A percentile compares a stretch with the other conserved stretches of the same genome.
These are phyloP conservation scores for Beta corolliflora DNA, from an alignment of 179 eudicot genomes.

Conservation along the genomic window DNA sequence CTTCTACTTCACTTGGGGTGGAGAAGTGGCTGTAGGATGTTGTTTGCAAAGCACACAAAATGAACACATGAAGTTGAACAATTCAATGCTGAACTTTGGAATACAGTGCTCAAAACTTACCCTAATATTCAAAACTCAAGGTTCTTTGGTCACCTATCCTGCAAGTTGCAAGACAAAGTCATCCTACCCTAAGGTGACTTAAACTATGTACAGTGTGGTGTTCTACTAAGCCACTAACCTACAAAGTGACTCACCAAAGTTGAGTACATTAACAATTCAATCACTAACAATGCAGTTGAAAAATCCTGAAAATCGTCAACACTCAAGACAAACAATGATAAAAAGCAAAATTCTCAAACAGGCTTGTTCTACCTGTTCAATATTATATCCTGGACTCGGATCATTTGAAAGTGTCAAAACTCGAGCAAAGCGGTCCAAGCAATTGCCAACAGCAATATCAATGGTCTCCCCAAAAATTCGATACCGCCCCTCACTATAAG, in stretches of 20 bases:
- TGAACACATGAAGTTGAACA: neutral
- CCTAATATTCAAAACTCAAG: neutral
- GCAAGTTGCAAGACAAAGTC: neutral
- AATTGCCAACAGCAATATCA: constrained; percentile 95
- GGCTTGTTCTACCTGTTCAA: constrained; percentile 68
- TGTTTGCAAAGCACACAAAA: neutral
- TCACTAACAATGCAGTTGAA: neutral
- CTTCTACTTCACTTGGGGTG: neutral
- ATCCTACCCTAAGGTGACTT: neutral
- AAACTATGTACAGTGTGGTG: neutral
- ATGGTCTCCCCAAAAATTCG: constrained; percentile 97
- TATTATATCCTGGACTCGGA: constrained; percentile 93
- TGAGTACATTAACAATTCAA: neutral
- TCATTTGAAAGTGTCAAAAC: constrained; percentile 84
- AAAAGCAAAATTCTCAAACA: neutral
- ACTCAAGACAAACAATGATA: neutral
- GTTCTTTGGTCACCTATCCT: neutral
- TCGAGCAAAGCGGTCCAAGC: constrained; percentile 92
- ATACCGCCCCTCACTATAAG: constrained; percentile 88
- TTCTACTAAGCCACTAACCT: neutral
- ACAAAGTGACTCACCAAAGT: neutral
- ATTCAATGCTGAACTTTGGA: neutral
- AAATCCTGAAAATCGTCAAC: neutral
- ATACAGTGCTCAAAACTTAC: neutral
- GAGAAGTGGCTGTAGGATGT: neutral